phyloP scores from a whole-genome alignment of 495 filamentous ascomycete species.

The Tricharina praecox region DNA sequence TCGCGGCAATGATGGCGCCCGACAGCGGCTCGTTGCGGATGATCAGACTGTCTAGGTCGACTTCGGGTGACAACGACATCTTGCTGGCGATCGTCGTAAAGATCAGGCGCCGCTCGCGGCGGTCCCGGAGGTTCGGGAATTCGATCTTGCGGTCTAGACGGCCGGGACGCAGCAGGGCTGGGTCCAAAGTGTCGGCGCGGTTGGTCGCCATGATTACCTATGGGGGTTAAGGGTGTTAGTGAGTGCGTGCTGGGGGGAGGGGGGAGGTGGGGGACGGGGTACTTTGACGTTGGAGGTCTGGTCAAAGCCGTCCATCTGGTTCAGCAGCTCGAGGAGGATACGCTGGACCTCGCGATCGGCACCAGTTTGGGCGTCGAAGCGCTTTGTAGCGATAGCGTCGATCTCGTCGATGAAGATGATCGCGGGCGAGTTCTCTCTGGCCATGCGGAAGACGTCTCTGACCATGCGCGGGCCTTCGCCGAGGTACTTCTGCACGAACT shows the following conservation, averaged over 20 bases:
- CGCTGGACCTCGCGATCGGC: conserved; percentile 96
- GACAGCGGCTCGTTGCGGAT: conserved; percentile 89
- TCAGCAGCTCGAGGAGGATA: conserved; percentile 88
- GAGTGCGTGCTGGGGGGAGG: background rate
- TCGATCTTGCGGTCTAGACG: conserved; percentile 97
- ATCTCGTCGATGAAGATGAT: conserved; percentile 99
- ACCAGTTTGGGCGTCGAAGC: conserved; percentile 94
- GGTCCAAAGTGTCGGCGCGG: conserved; percentile 89
- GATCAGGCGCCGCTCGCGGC: conserved; percentile 84
- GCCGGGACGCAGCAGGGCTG: conserved; percentile 80
- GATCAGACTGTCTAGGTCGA: conserved; percentile 88
- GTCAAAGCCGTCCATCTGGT: conserved; percentile 99
- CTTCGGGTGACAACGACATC: conserved; percentile 92
- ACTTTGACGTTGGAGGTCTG: conserved; percentile 91
- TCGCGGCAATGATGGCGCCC: conserved; percentile 90
- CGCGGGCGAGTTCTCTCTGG: conserved; percentile 87
- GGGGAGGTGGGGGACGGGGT: background rate
- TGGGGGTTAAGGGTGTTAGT: background rate
- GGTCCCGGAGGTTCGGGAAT: conserved; percentile 79
- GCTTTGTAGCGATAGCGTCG: conserved; percentile 96
- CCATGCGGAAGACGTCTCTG: conserved; percentile 97
- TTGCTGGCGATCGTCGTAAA: conserved; percentile 89
- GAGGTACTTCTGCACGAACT: conserved; percentile 97
- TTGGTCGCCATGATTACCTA: conserved; percentile 97
- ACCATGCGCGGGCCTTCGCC: conserved; percentile 98